Conservation (phyloP, 345 rosid species). For the Cardamine resedifolia region DNA sequence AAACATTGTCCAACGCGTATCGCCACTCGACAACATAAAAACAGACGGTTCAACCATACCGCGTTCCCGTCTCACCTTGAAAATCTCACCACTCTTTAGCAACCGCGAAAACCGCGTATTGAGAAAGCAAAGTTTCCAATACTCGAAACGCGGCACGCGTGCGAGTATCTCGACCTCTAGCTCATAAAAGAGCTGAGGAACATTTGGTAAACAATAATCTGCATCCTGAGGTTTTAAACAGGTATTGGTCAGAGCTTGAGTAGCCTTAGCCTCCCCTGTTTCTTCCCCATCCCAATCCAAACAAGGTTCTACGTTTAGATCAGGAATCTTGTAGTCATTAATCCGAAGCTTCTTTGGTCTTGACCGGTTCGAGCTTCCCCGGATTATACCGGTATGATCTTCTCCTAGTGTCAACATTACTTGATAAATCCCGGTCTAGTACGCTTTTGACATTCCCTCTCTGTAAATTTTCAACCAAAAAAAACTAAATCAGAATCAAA, state of each 20-base stretch:
- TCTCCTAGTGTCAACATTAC: slow-evolving; percentile 34
- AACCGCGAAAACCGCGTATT: slow-evolving; percentile 54
- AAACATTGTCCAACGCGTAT: slow-evolving; percentile 70
- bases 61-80: slow-evolving; percentile 59
- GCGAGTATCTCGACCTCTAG: slow-evolving; percentile 73
- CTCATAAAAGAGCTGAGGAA: slow-evolving; percentile 66
- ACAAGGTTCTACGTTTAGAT: slow-evolving; percentile 33
- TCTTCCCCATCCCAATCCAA: slow-evolving; percentile 32
- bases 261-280: slow-evolving; percentile 9
- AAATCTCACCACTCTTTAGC: slow-evolving; percentile 67
- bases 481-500: slow-evolving; percentile 5
- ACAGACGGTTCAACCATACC: slow-evolving; percentile 66
- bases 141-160: slow-evolving; percentile 65
- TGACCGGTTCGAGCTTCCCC: slow-evolving; percentile 18
- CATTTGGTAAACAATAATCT: slow-evolving; percentile 56
- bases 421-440: not conserved
- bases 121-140: slow-evolving; percentile 60
- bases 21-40: slow-evolving; percentile 70
- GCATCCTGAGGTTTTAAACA: slow-evolving; percentile 78
- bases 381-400: slow-evolving; percentile 22
- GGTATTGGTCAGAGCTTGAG: not conserved
- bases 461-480: not conserved
- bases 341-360: slow-evolving; percentile 33
- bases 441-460: slow-evolving; percentile 44
- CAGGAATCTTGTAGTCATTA: slow-evolving; percentile 25